phyloP scores from a whole-genome alignment of 495 filamentous ascomycete genomes.

The Annulohypoxylon stygium region DNA sequence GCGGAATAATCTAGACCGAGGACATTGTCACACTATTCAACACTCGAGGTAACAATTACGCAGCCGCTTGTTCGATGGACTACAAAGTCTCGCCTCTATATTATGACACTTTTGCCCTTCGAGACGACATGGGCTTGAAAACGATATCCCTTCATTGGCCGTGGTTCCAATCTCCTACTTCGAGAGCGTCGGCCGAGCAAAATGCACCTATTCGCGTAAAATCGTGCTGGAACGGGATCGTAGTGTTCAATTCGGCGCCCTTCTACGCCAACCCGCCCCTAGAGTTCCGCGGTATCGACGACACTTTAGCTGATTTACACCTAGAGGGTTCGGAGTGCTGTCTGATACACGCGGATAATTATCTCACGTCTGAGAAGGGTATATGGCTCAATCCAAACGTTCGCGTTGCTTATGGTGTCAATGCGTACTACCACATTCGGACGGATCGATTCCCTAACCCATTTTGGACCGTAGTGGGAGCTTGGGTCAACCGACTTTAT shows the following conservation, averaged over 20 bases:
- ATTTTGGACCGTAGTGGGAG: constrained; percentile 49
- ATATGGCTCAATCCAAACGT: constrained; percentile 85
- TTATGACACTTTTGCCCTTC: constrained; percentile 89
- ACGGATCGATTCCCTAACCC: constrained; percentile 51
- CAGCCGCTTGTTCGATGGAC: constrained; percentile 85
- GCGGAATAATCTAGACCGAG: constrained; percentile 59
- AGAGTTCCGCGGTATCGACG: constrained; percentile 77
- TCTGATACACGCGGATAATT: constrained; percentile 83
- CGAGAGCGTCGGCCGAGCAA: constrained; percentile 68
- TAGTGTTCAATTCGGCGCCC: constrained; percentile 59
- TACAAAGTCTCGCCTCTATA: constrained; percentile 75
- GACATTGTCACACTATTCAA: constrained; percentile 78
- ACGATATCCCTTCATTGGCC: constrained; percentile 72
- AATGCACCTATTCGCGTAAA: constrained; percentile 73
- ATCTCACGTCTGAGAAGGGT: constrained; percentile 63
- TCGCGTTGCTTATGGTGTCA: constrained; percentile 75
- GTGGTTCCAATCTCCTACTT: constrained; percentile 75
- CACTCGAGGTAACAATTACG: constrained; percentile 79
- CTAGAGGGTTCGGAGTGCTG: constrained; percentile 88
- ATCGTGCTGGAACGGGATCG: constrained; percentile 90
- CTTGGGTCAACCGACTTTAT: constrained; percentile 70
- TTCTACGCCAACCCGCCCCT: constrained; percentile 68
- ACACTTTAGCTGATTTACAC: constrained; percentile 74
- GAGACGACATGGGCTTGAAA: constrained; percentile 74
- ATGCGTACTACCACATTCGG: constrained; percentile 69